Percentiles rank a stretch among this genome's conserved stretches.
These are phyloP conservation scores for Ceratobasidium sp. DNA, from an alignment of 1,284 basidiomycete genomes.

Conservation along the genomic window DNA sequence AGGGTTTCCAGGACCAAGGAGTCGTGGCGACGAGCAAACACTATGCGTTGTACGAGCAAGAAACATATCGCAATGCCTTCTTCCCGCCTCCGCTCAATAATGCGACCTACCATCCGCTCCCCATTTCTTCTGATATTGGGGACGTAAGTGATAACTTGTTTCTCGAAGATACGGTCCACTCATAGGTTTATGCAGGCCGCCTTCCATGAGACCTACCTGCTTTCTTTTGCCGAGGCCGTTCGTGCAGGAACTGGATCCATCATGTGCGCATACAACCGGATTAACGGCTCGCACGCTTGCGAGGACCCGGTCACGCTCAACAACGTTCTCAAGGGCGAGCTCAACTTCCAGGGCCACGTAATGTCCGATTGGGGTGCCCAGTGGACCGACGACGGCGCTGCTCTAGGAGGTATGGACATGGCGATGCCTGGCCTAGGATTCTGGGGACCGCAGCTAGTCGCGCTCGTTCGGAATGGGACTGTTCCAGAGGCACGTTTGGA, in stretches of 20 bases:
- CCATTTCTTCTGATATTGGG: constrained; percentile 39
- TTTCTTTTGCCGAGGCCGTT: constrained; percentile 57
- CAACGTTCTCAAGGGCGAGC: constrained; percentile 78
- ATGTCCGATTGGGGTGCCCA: no score
- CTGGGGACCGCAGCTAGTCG: constrained; percentile 67
- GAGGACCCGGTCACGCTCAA: constrained; percentile 79
- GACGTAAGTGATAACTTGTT: constrained; percentile 13
- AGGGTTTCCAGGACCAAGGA: constrained; percentile 42
- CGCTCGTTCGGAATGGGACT: constrained; percentile 71
- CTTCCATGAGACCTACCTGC: constrained; percentile 66
- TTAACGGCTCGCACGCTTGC: constrained; percentile 83
- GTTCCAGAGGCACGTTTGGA: constrained; percentile 54
- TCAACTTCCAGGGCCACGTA: constrained; percentile 57
- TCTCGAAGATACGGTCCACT: no score
- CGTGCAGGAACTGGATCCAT: constrained; percentile 76
- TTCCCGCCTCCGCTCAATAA: constrained; percentile 48
- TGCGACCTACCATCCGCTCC: background rate
- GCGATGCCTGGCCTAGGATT: constrained; percentile 47
- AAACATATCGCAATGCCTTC: constrained; percentile 26
- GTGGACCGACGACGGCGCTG: no score
- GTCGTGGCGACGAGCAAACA: constrained; percentile 59
- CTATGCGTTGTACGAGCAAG: constrained; percentile 44
- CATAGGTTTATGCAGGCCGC: background rate
- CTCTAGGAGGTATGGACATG: no score
- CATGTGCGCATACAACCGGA: constrained; percentile 74